These are phyloP conservation scores for Aspergillus sp. DNA, from an alignment of 2,329 filamentous ascomycete genomes.

Conservation along the genomic window DNA sequence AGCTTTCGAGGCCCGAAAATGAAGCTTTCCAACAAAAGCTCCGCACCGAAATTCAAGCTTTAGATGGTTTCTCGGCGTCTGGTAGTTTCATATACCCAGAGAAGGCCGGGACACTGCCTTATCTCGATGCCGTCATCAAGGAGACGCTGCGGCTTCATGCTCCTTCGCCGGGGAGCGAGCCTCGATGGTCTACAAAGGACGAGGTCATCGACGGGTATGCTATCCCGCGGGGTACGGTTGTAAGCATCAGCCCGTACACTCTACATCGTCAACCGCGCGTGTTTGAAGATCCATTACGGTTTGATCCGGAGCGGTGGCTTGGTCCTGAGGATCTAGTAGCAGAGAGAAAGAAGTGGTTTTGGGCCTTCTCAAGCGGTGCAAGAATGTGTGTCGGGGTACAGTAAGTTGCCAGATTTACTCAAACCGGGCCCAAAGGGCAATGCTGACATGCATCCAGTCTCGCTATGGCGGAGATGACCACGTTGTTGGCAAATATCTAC, in stretches of 20 bases:
- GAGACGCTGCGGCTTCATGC: constrained; percentile 52
- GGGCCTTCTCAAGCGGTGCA: constrained; percentile 41
- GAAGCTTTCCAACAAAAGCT: constrained; percentile 45
- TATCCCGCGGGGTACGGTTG: constrained; percentile 32
- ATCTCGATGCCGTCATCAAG: constrained; percentile 51
- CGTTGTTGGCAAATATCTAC: constrained; percentile 47
- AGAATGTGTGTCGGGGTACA: constrained; percentile 43
- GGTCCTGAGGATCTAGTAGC: constrained; percentile 9
- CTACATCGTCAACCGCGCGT: constrained; percentile 35
- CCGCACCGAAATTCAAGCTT: constrained; percentile 39
- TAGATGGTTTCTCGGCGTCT: constrained; percentile 23
- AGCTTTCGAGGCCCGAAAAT: constrained; percentile 48
- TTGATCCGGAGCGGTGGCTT: constrained; percentile 35
- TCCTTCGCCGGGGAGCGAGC: constrained; percentile 51
- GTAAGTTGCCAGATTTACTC: constrained; percentile 12
- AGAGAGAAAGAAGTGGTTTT: constrained; percentile 37
- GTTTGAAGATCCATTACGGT: constrained; percentile 26
- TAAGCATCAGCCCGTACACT: constrained; percentile 32
- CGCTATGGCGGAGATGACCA: constrained; percentile 53
- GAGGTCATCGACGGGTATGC: constrained; percentile 34
- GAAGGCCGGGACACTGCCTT: constrained; percentile 40
- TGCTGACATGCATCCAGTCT: constrained; percentile 29
- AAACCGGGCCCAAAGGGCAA: background rate
- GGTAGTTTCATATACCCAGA: constrained; percentile 37
- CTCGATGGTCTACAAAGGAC: constrained; percentile 35